Percentiles rank a stretch among this genome's conserved stretches.
These are phyloP conservation scores for Gillenia trifoliata DNA, from an alignment of 306 rosid genomes.

Conservation along the genomic window DNA sequence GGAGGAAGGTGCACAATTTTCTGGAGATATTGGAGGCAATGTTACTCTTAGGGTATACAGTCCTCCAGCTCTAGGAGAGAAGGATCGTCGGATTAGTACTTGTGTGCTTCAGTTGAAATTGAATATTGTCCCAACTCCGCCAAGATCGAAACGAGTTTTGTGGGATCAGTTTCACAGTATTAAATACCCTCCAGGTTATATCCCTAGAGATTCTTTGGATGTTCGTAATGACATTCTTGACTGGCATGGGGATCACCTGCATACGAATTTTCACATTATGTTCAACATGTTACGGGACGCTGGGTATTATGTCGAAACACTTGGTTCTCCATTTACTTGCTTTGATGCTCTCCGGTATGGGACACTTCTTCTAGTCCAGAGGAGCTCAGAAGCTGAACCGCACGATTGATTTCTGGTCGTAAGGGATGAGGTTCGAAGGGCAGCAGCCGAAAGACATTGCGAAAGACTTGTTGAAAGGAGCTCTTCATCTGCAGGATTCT, in stretches of 20 bases:
- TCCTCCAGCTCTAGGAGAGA: constrained; percentile 80
- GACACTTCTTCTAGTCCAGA: constrained; percentile 66
- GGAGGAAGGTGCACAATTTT: constrained; percentile 86
- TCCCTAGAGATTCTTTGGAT: constrained; percentile 95
- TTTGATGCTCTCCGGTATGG: constrained; percentile 89
- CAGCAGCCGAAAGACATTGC: too few relatives aligned
- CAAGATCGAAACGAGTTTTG: constrained; percentile 73
- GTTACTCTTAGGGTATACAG: constrained; percentile 76
- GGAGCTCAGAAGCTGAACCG: constrained; percentile 73
- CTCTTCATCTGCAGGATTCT: too few relatives aligned
- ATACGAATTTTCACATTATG: constrained; percentile 92
- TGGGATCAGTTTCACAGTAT: constrained; percentile 99
- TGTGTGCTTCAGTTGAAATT: constrained; percentile 88
- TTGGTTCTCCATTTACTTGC: constrained; percentile 93
- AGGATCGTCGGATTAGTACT: constrained; percentile 40
- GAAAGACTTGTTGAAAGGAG: too few relatives aligned
- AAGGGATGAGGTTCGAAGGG: constrained; percentile 40
- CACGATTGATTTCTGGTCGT: constrained; percentile 74
- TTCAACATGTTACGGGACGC: constrained; percentile 90
- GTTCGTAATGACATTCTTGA: constrained; percentile 98
- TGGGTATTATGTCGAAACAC: constrained; percentile 83
- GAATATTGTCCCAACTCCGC: constrained; percentile 86
- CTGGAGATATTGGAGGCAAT: constrained; percentile 88
- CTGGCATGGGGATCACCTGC: constrained; percentile 99
- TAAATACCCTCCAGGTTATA: constrained; percentile 96